A percentile compares a stretch with the other conserved stretches of the same genome.
Conservation (phyloP, 768 basidiomycete genomes). For the Pisolithus albus region DNA sequence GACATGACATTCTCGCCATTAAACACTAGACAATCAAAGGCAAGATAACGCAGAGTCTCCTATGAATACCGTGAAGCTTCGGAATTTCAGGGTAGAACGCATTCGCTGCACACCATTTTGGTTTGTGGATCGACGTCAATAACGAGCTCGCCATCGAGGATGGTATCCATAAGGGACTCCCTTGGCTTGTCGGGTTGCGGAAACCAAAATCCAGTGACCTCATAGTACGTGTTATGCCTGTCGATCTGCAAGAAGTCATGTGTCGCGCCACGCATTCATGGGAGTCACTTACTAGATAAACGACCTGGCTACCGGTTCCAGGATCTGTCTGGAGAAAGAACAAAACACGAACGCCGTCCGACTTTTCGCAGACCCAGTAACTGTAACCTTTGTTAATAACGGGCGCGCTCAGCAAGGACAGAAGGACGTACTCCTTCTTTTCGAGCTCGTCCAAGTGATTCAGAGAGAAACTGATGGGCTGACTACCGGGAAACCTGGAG, state of each 20-base stretch:
- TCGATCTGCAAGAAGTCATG: slow-evolving; percentile 61
- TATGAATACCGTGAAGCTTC: slow-evolving; percentile 24
- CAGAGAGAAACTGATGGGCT: slow-evolving; percentile 84
- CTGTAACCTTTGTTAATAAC: slow-evolving; percentile 35
- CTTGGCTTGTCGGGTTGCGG: slow-evolving; percentile 76
- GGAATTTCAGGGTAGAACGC: not conserved
- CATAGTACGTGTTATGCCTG: slow-evolving; percentile 82
- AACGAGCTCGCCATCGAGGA: slow-evolving; percentile 93
- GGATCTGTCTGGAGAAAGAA: slow-evolving; percentile 67
- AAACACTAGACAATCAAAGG: slow-evolving; percentile 89
- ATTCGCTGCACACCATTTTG: slow-evolving; percentile 44
- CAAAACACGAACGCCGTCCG: slow-evolving; percentile 88
- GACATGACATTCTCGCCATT: slow-evolving; percentile 85
- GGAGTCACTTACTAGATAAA: slow-evolving; percentile 61
- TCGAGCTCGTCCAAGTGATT: slow-evolving; percentile 72
- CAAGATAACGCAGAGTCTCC: slow-evolving; percentile 78
- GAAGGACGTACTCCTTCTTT: slow-evolving; percentile 58
- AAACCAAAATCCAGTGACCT: slow-evolving; percentile 73
- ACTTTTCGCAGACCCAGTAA: slow-evolving; percentile 99
- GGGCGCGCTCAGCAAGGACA: not conserved
- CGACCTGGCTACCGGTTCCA: slow-evolving; percentile 43
- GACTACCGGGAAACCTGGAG: slow-evolving; percentile 86
- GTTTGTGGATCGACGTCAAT: slow-evolving; percentile 79
- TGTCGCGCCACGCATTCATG: slow-evolving; percentile 2
- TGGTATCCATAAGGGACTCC: slow-evolving; percentile 64